phyloP scores from a whole-genome alignment of 2,329 filamentous ascomycete genomes.

The Alternaria longipes region DNA sequence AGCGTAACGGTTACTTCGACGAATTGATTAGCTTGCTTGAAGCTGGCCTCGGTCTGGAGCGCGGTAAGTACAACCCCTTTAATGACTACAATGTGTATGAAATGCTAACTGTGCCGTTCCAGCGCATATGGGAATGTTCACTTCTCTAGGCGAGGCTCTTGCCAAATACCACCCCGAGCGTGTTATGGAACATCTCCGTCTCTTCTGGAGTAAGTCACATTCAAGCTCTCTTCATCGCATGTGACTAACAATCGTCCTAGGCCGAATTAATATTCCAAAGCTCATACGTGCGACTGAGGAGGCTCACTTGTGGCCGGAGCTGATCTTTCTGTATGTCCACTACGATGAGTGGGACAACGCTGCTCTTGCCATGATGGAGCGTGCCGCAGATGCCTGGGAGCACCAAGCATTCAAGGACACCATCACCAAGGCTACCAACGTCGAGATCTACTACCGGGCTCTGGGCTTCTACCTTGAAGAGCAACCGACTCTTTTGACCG shows the following conservation, averaged over 20 bases:
- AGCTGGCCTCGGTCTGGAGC: conserved; percentile 91
- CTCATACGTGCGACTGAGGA: conserved; percentile 94
- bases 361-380: conserved; percentile 96
- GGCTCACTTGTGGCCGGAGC: conserved; percentile 94
- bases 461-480: conserved; percentile 98
- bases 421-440: conserved; percentile 93
- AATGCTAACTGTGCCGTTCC: conserved; percentile 4
- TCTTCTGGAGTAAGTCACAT: conserved; percentile 76
- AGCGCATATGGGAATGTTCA: conserved; percentile 94
- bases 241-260: background rate
- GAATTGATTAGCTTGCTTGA: conserved; percentile 95
- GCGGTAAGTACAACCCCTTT: conserved; percentile 51
- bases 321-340: conserved; percentile 97
- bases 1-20: conserved; percentile 96
- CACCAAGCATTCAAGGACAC: conserved; percentile 99
- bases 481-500: conserved; percentile 94
- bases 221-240: background rate
- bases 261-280: background rate
- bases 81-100: conserved; percentile 1
- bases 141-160: conserved; percentile 87
- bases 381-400: conserved; percentile 96
- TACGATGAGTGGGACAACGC: conserved; percentile 99
- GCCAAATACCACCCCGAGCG: conserved; percentile 95
- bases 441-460: conserved; percentile 98
- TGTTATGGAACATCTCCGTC: conserved; percentile 97